A percentile compares a stretch with the other conserved stretches of the same genome.
These are phyloP conservation scores for Backusella liffmaniae DNA, from an alignment of 192 early-diverging fungal genomes.

Conservation along the genomic window DNA sequence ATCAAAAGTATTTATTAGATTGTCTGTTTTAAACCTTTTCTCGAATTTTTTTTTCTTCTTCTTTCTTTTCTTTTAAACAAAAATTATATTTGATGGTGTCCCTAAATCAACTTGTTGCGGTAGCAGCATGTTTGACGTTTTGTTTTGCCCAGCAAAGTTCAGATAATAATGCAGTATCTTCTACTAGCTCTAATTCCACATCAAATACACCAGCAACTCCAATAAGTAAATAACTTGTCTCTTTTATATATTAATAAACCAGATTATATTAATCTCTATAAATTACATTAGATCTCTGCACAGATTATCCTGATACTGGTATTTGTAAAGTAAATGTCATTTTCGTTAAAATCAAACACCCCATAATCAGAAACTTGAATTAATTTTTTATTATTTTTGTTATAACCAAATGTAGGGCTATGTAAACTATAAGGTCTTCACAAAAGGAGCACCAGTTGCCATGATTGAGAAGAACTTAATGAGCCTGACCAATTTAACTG, in stretches of 20 bases:
- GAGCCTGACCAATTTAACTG: background rate
- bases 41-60: background rate
- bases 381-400: background rate
- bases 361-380: background rate
- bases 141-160: background rate
- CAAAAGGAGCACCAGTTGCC: constrained; percentile 10
- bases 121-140: background rate
- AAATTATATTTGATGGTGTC: background rate
- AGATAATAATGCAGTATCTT: background rate
- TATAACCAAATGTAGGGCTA: background rate
- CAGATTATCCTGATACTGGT: constrained; percentile 9
- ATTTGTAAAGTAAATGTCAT: constrained; percentile 4
- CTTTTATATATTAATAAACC: background rate
- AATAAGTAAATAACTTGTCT: background rate
- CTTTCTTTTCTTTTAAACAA: background rate
- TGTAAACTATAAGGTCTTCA: constrained; percentile 6
- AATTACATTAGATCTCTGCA: background rate
- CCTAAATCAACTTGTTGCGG: background rate
- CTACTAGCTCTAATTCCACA: background rate
- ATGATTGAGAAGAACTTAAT: constrained; percentile 6
- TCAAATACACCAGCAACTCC: background rate
- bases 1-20: background rate
- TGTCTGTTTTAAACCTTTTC: background rate
- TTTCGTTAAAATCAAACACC: background rate
- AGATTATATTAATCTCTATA: background rate